Percentiles rank a stretch among this genome's conserved stretches.
These are phyloP conservation scores for Miscanthus lutarioriparius DNA, from an alignment of 176 grass and related monocot genomes.

Conservation along the genomic window DNA sequence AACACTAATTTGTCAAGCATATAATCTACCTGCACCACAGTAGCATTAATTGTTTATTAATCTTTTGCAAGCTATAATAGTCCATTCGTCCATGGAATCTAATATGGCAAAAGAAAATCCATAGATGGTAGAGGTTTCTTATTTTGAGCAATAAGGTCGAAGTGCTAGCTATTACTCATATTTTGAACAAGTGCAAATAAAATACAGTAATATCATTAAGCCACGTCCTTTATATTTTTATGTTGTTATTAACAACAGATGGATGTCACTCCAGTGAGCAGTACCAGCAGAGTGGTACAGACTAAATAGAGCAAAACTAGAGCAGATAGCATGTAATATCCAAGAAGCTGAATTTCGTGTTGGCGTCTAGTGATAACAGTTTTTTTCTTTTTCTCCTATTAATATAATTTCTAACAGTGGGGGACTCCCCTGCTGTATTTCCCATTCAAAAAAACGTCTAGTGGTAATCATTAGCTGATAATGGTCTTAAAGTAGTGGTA, in stretches of 20 bases:
- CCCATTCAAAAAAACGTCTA: background rate
- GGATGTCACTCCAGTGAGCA: background rate
- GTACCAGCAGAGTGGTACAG: conserved; percentile 6
- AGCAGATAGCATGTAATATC: conserved; percentile 19
- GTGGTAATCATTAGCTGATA: background rate
- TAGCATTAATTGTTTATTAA: conserved; percentile 5
- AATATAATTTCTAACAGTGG: background rate
- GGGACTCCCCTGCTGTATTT: background rate
- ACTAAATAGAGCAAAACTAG: background rate
- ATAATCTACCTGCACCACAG: background rate
- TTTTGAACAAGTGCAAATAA: background rate
- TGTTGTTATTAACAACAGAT: background rate
- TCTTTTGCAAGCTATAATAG: background rate
- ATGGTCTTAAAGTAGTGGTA: background rate
- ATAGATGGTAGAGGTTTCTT: background rate
- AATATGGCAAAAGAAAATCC: background rate
- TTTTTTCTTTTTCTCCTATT: background rate
- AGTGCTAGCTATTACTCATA: background rate
- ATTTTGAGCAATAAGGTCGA: background rate
- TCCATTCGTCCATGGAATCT: conserved; percentile 7
- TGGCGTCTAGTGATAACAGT: background rate
- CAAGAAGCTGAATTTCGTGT: background rate
- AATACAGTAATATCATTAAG: background rate
- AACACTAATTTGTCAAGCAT: background rate
- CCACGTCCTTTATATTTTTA: background rate